phyloP scores from a whole-genome alignment of 768 basidiomycete genomes.

The Termitomyces sp. region DNA sequence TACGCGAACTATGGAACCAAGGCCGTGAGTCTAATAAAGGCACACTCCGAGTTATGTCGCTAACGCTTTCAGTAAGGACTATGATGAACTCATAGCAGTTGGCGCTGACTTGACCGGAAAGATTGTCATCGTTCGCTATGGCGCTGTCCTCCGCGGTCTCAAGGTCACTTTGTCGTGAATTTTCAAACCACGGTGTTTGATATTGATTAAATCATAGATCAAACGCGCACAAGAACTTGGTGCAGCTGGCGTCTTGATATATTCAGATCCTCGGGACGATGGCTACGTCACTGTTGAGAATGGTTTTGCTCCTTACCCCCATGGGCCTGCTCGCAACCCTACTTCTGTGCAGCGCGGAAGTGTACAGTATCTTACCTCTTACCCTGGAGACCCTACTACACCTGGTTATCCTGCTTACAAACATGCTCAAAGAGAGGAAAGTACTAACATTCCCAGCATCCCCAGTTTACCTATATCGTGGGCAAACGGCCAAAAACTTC shows the following conservation, averaged over 20 bases:
- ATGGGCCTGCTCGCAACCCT: slow-evolving; percentile 86
- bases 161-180: slow-evolving; percentile 45
- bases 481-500: slow-evolving; percentile 70
- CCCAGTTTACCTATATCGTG: slow-evolving; percentile 91
- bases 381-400: slow-evolving; percentile 81
- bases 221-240: slow-evolving; percentile 83
- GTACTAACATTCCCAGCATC: slow-evolving; percentile 64
- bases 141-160: slow-evolving; percentile 75
- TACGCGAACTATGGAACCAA: slow-evolving; percentile 82
- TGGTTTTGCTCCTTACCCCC: slow-evolving; percentile 75
- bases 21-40: slow-evolving; percentile 29
- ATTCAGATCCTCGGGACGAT: slow-evolving; percentile 84
- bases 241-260: slow-evolving; percentile 75
- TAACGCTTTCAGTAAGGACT: slow-evolving; percentile 28
- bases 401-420: slow-evolving; percentile 87
- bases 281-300: slow-evolving; percentile 74
- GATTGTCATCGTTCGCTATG: slow-evolving; percentile 78
- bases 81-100: slow-evolving; percentile 48
- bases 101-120: slow-evolving; percentile 76
- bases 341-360: slow-evolving; percentile 83
- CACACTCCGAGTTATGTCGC: not conserved
- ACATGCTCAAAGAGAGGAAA: slow-evolving; percentile 62
- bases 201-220: slow-evolving; percentile 43
- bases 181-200: slow-evolving; percentile 17
- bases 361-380: slow-evolving; percentile 64